Conservation (phyloP, 2,329 filamentous ascomycete genomes). For the Aspergillus ruber region DNA sequence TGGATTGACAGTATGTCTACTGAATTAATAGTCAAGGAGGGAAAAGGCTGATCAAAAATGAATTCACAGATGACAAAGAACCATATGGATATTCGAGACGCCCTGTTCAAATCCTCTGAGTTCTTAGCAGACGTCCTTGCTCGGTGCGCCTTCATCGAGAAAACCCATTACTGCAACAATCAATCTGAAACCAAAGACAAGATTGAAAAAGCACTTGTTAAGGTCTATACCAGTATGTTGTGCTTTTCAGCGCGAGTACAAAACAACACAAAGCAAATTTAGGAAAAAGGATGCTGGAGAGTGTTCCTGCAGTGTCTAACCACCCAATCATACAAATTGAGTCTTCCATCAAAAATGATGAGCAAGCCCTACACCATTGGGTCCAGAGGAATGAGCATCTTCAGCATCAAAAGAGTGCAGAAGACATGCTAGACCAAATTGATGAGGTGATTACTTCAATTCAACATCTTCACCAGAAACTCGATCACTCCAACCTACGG, state of each 20-base stretch:
- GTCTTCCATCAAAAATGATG: constrained; percentile 8
- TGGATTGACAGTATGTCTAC: constrained; percentile 10
- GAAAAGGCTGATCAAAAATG: not conserved
- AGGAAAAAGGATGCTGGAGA: constrained; percentile 5
- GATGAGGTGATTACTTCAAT: not conserved
- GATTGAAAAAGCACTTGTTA: constrained; percentile 4
- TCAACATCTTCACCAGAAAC: not conserved
- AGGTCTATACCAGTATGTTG: constrained; percentile 9
- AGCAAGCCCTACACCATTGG: constrained; percentile 4
- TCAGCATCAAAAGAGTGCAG: not conserved
- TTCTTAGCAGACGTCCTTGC: constrained; percentile 9
- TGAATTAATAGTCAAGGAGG: not conserved
- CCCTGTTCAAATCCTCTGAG: constrained; percentile 12
- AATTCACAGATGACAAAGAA: constrained; percentile 12
- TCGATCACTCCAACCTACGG: too few relatives aligned
- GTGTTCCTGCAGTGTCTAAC: constrained; percentile 6
- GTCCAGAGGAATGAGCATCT: constrained; percentile 7
- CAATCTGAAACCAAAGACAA: not conserved
- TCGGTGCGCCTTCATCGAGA: constrained; percentile 9
- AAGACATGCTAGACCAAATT: constrained; percentile 4
- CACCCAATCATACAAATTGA: constrained; percentile 9
- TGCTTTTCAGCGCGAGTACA: constrained; percentile 5
- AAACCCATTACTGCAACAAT: constrained; percentile 6
- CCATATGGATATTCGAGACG: constrained; percentile 2
- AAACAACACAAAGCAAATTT: not conserved